Evolutionary conservation across 2,329 filamentous ascomycete genomes (phyloP).

Genomic region (Beauveria caledonica): DNA sequence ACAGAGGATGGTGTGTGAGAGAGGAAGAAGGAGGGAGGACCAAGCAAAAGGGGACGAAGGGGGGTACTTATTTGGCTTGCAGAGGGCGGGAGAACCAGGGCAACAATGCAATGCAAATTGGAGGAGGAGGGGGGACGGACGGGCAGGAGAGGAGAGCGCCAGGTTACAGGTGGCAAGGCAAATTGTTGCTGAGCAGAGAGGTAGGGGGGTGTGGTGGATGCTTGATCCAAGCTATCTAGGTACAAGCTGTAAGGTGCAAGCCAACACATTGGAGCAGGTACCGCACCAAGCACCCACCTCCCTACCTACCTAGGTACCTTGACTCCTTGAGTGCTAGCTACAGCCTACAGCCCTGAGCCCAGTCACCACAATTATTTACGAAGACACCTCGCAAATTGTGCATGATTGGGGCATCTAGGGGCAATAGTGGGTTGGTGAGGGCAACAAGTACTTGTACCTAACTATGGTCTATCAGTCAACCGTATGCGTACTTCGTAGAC

Average conservation of each 20-base stretch:
- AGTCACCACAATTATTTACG: too few species aligned
- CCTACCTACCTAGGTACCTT: too few species aligned
- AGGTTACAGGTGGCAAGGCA: slow-evolving; percentile 1
- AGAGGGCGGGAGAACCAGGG: slow-evolving; percentile 14
- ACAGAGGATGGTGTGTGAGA: slow-evolving; percentile 20
- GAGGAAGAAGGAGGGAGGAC: slow-evolving; percentile 9
- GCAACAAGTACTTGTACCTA: background rate
- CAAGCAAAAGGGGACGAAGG: slow-evolving; percentile 24
- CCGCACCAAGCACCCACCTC: too few species aligned
- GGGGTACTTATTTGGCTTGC: slow-evolving; percentile 35
- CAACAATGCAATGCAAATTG: slow-evolving; percentile 7
- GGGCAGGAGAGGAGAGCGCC: background rate
- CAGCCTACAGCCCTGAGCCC: too few species aligned
- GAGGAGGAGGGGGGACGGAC: slow-evolving; percentile 5
- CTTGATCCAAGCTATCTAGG: too few species aligned
- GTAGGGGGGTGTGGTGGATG: background rate
- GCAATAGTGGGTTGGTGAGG: background rate
- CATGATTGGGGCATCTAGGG: too few species aligned
- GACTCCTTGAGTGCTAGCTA: too few species aligned
- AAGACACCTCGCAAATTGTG: too few species aligned
- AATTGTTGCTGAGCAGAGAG: background rate
- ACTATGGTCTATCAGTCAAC: too few species aligned
- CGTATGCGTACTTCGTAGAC: too few species aligned
- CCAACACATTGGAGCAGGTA: too few species aligned
- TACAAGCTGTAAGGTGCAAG: too few species aligned